Evolutionary conservation across 2,329 filamentous ascomycete species (phyloP), one percentile per base, ranked within the genome.

Genomic region (Neophaeococcomyces mojaviensis): DNA sequence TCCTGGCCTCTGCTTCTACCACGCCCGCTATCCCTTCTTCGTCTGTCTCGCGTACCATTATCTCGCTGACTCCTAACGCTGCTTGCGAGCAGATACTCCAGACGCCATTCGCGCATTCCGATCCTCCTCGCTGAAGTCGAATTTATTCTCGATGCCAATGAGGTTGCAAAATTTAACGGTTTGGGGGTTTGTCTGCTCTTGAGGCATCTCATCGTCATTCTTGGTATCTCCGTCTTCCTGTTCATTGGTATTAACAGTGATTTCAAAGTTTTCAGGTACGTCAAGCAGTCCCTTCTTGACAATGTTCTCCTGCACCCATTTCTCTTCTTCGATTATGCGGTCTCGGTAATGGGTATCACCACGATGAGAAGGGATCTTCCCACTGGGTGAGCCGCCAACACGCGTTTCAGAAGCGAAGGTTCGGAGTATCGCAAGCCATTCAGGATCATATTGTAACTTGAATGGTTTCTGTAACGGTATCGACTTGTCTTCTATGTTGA

Each of bases 351-450:
- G 67, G 2, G 71, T 76, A 62, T 92, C 80, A 16, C 86, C 85
- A 20, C 78, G 69, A 58, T 94, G 74, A 2, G 68, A 62, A 0
- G 83, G 73, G 0, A 76, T 64, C 32, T 66, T 64, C 1, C 76
- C 73, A 6, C 66, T 61, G 4, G 71, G 71, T 52, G 83, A 72
- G 48, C 83, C 82, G 36, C 86, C 85, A 31, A 90, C 68, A 1
- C 69, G 65, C 1, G 92, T 71, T 33, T 79, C 73, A 2, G 71
- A 57, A 33, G 86, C 79, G 59, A 97, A 94, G 6, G 81, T 83
- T 35, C 90, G 84, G 12, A 83, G 89, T 53, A 98, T 96, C 33
- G 92, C 85, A 6, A 98, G 80, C 90, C 90, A 98, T 68, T 98
- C 92, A 10, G 82, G 79, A 63, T 98, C 92, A 61, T 98, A 97